Base-by-base conservation (phyloP, 2,329 filamentous ascomycete genomes). In the Trichoderma koningiopsis region DNA sequence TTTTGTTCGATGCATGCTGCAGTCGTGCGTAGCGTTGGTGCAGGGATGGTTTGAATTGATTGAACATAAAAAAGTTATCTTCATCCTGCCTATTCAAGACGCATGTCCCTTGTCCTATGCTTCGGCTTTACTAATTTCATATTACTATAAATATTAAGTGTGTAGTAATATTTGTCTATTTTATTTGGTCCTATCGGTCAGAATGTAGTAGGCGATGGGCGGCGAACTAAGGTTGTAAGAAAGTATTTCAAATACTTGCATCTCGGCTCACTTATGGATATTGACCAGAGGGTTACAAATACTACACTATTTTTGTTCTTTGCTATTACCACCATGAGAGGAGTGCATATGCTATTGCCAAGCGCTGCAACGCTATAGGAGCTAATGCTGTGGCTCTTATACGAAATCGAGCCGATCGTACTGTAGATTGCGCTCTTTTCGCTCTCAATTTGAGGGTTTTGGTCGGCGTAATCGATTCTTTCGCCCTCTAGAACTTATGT, bases 171-270 rank as follows among this genome's bases (percentile, higher is more conserved):
- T n/a, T n/a, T 8, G 19, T 19, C 14, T 24, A 29, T 11, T 33
- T 11, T 5, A 56, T 56, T 27, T 52, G 60, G n/a, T n/a, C 29
- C 37, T 13, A 43, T 19, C 16, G n/a, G 22, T 22, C 19, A 24
- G 14, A 7, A n/a, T 11, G 11, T 19, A n/a, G 60, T 4, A 11
- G 19, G 16, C 13, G 24, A 40, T 5, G 35, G 24, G 52, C 6
- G 22, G 24, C 16, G n/a, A 33, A 33, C 27, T 27, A 40, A 27
- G n/a, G 27, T 14, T 43, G 3, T 47, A n/a, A 43, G 27, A 47
- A 66, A 59, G 11, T 66, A 66, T 59, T 59, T 67, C n/a, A 67
- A 67, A 67, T 67, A 67, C 29, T 49, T 47, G 59, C 47, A 57
- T 57, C 19, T n/a, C 35, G 22, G 52, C n/a, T 19, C 43, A 35